Conservation (phyloP, 2,329 filamentous ascomycete species). For the Penicillium corylophilum region DNA sequence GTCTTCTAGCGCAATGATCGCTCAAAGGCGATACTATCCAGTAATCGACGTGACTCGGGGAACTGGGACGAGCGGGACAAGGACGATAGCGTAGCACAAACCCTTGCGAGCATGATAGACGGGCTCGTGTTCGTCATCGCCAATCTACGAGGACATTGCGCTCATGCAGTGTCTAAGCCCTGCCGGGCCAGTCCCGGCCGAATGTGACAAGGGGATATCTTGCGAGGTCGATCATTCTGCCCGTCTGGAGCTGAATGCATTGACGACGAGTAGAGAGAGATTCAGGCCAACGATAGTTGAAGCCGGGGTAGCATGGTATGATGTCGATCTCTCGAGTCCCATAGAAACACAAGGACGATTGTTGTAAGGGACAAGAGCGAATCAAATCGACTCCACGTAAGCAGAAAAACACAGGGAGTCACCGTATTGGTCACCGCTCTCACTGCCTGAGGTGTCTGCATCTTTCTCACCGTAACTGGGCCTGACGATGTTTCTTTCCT, state of each 20-base stretch:
- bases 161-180: slow-evolving; percentile 3
- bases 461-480: not conserved
- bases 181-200: not conserved
- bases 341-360: not conserved
- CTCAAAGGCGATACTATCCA: not conserved
- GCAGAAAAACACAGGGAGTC: not conserved
- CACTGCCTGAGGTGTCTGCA: slow-evolving; percentile 7
- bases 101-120: not conserved
- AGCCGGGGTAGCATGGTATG: not conserved
- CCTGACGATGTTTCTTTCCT: no score
- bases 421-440: slow-evolving; percentile 9
- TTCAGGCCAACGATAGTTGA: not conserved
- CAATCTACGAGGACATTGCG: not conserved
- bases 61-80: not conserved
- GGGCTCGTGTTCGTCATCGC: slow-evolving; percentile 3
- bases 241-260: not conserved
- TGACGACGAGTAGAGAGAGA: not conserved
- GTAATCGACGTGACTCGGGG: not conserved
- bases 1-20: not conserved
- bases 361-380: not conserved
- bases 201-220: not conserved
- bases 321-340: not conserved
- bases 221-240: not conserved
- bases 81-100: not conserved
- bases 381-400: not conserved